phyloP scores from a whole-genome alignment of 306 rosid genomes.

The Quercus robur region DNA sequence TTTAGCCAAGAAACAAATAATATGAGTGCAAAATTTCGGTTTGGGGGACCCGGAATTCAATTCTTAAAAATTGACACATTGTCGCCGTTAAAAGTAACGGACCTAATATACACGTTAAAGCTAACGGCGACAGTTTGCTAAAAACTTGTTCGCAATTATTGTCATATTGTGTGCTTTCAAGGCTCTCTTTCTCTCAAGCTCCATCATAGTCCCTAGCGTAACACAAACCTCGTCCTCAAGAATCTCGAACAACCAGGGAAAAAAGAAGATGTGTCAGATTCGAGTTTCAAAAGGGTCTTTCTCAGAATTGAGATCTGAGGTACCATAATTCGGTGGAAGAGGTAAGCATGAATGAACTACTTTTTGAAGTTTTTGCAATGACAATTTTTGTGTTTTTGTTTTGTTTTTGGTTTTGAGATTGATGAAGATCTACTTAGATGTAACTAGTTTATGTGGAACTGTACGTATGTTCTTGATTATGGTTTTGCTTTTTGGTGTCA shows the following conservation, averaged over 20 bases:
- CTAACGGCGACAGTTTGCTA: slow-evolving; percentile 21
- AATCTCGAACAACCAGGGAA: background rate
- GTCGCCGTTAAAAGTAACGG: slow-evolving; percentile 23
- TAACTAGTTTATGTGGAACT: background rate
- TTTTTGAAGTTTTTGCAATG: background rate
- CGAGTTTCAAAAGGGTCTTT: slow-evolving; percentile 8
- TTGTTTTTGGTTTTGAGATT: background rate
- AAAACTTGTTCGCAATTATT: slow-evolving; percentile 29
- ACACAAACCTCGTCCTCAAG: slow-evolving; percentile 1
- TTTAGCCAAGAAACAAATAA: background rate
- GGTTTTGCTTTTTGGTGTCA: background rate
- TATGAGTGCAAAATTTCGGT: slow-evolving; percentile 2
- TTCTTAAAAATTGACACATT: background rate
- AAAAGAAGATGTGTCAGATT: slow-evolving; percentile 2
- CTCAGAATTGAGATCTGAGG: slow-evolving; percentile 20
- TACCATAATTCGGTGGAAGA: background rate
- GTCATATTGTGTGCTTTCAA: background rate
- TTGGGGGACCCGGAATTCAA: slow-evolving; percentile 12
- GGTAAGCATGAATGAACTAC: slow-evolving; percentile 6
- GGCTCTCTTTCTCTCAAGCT: background rate
- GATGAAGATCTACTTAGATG: background rate
- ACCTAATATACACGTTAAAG: slow-evolving; percentile 6
- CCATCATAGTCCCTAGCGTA: background rate
- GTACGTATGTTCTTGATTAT: background rate
- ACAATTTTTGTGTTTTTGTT: background rate